Evolutionary conservation across 371 early-diverging fungal species (phyloP), one percentile per base, ranked within the genome.

Genomic region (Furculomyces boomerangus): DNA sequence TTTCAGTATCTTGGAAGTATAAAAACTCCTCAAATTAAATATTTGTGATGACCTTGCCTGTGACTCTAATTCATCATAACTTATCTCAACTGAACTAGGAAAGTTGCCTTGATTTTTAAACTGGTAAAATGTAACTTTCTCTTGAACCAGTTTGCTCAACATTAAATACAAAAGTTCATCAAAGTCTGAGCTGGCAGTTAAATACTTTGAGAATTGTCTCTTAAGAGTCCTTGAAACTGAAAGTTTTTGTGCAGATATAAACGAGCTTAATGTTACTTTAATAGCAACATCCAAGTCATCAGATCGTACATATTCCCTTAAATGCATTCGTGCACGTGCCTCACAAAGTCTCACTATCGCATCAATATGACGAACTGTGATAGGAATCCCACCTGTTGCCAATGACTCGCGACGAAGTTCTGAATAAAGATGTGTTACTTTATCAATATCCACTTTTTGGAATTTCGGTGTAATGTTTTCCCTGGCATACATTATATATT

Each of bases 291-390:
- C 95, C 10, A 98, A 78, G 71, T 99, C 99, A 60, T 88, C 90
- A 27, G 79, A 72, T 31, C 84, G 79, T 2, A 99, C 99, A 56
- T 78, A 77, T 57, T 90, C 90, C 46, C 98, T 84, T 44, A 99
- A 74, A 61, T 98, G 94, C 93, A 99, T 97, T 60, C 85, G 83
- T 22, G 99, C 99, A 62, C 93, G 84, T 1, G 98, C 94, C 71
- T 99, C 99, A 14, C 92, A 76, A 71, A 99, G 84, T 40, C 99
- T 84, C 28, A 99, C 80, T 77, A 99, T 97, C 10, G 93, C 87
- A 71, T 99, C 99, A 52, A 99, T 72, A 73, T 97, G 94, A 68
- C 99, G 90, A 8, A 97, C 98, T 3, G 99, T 99, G 60, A 99
- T 97, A 2, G 99, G 98, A 59, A 99, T 86, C 58, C 88, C 79